A percentile compares a stretch with the other conserved stretches of the same genome.
Conservation (phyloP, 768 basidiomycete genomes). For the Leccinum truebloodii region DNA sequence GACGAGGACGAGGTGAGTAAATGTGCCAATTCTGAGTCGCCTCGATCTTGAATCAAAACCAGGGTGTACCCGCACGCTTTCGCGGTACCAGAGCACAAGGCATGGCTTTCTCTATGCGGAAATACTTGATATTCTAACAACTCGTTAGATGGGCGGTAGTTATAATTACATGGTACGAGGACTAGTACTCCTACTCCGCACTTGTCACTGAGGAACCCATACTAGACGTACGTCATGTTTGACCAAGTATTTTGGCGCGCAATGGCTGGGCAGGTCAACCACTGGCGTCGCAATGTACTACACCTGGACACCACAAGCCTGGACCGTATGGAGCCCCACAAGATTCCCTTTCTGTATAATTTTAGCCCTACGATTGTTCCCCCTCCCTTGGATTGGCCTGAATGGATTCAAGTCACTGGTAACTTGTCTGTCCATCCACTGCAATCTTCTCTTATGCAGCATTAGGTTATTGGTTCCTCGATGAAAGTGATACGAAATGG, state of each 20-base stretch:
- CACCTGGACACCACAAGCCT: constrained; percentile 79
- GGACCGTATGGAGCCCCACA: constrained; percentile 96
- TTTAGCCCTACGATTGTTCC: constrained; percentile 92
- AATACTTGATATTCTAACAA: constrained; percentile 16
- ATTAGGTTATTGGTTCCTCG: constrained; percentile 94
- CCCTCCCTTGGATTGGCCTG: constrained; percentile 96
- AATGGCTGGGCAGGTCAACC: constrained; percentile 90
- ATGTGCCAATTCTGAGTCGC: neutral
- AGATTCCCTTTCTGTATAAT: constrained; percentile 97
- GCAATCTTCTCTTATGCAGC: constrained; percentile 9
- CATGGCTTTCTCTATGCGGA: constrained; percentile 28
- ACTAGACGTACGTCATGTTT: constrained; percentile 91
- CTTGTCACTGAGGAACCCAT: constrained; percentile 4
- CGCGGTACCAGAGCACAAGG: constrained; percentile 95
- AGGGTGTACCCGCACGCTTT: constrained; percentile 98
- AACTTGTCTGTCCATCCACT: constrained; percentile 15
- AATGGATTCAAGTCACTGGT: constrained; percentile 97
- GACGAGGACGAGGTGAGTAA: constrained; percentile 77
- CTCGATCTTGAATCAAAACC: constrained; percentile 8
- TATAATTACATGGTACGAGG: constrained; percentile 94
- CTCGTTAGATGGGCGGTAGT: constrained; percentile 81
- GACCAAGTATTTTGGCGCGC: constrained; percentile 98
- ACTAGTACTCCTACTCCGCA: constrained; percentile 2
- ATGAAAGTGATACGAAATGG: constrained; percentile 96
- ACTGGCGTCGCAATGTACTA: constrained; percentile 82